Conservation (phyloP, 2,329 filamentous ascomycete genomes). For the Conoideocrella luteorostrata region DNA sequence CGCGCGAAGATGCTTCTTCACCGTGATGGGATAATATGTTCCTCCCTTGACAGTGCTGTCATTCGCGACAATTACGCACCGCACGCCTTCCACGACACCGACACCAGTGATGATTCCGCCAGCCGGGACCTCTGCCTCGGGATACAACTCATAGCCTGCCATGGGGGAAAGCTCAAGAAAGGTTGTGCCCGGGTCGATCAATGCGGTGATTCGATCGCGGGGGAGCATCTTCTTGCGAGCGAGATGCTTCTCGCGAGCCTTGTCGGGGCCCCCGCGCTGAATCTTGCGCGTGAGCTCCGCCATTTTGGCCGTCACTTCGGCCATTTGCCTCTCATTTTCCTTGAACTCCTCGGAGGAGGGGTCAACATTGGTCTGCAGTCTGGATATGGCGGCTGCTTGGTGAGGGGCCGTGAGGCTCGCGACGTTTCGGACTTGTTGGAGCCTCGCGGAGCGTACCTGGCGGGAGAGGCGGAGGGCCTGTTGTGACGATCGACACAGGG, state of each 20-base stretch:
- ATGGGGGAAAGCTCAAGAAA: constrained; percentile 94
- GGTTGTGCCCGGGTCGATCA: constrained; percentile 82
- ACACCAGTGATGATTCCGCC: constrained; percentile 91
- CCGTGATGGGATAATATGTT: constrained; percentile 93
- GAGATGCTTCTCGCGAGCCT: constrained; percentile 81
- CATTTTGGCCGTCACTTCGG: constrained; percentile 62
- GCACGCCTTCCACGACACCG: constrained; percentile 82
- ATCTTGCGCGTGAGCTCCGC: constrained; percentile 64
- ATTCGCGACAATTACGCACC: constrained; percentile 90
- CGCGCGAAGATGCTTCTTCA: constrained; percentile 93
- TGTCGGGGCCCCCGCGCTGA: constrained; percentile 69
- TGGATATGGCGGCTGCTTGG: constrained; percentile 77
- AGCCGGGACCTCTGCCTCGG: constrained; percentile 78
- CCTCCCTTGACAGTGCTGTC: constrained; percentile 97
- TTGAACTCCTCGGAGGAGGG: constrained; percentile 69
- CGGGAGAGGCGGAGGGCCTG: constrained; percentile 32
- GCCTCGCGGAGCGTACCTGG: constrained; percentile 17
- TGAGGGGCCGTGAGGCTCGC: constrained; percentile 75
- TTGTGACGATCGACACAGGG: constrained; percentile 38
- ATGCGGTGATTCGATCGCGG: constrained; percentile 76
- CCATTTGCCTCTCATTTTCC: constrained; percentile 76
- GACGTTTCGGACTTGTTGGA: constrained; percentile 34
- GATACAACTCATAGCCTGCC: constrained; percentile 79
- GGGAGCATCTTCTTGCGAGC: constrained; percentile 90
- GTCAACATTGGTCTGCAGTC: constrained; percentile 71